phyloP scores from a whole-genome alignment of 805 yeast genomes.

The Candida namnaoensis region DNA sequence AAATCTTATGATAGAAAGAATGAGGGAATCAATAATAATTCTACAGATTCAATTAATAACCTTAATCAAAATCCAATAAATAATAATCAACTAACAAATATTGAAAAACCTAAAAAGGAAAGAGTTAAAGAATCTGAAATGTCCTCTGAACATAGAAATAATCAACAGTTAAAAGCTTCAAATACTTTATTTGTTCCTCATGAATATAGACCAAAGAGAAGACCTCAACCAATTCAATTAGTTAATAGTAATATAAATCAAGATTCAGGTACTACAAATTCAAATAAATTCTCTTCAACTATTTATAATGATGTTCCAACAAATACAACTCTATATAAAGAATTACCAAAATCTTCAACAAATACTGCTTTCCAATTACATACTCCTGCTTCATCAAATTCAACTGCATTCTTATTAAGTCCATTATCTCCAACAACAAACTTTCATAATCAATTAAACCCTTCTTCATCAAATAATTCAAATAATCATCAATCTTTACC shows the following conservation, averaged over 20 bases:
- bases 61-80: too few relatives aligned
- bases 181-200: constrained; percentile 11
- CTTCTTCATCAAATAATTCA: too few relatives aligned
- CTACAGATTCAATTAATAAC: too few relatives aligned
- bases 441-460: not conserved
- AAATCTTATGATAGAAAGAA: constrained; percentile 2
- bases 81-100: too few relatives aligned
- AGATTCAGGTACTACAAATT: too few relatives aligned
- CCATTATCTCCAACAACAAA: constrained; percentile 7
- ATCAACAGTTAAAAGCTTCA: constrained; percentile 4
- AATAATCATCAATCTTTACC: constrained; percentile 7
- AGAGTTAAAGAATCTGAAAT: not conserved
- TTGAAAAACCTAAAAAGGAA: not conserved
- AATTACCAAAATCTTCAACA: not conserved
- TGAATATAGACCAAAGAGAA: constrained; percentile 16
- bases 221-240: constrained; percentile 16
- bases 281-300: not conserved
- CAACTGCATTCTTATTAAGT: constrained; percentile 8
- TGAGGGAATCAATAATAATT: too few relatives aligned
- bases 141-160: not conserved
- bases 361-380: constrained; percentile 2
- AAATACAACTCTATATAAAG: not conserved
- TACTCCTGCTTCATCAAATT: constrained; percentile 13
- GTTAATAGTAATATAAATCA: constrained; percentile 1
- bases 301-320: constrained; percentile 13